Evolutionary conservation across 2,329 filamentous ascomycete species (phyloP), one percentile per base, ranked within the genome.

Genomic region (Clonostachys sp.): DNA sequence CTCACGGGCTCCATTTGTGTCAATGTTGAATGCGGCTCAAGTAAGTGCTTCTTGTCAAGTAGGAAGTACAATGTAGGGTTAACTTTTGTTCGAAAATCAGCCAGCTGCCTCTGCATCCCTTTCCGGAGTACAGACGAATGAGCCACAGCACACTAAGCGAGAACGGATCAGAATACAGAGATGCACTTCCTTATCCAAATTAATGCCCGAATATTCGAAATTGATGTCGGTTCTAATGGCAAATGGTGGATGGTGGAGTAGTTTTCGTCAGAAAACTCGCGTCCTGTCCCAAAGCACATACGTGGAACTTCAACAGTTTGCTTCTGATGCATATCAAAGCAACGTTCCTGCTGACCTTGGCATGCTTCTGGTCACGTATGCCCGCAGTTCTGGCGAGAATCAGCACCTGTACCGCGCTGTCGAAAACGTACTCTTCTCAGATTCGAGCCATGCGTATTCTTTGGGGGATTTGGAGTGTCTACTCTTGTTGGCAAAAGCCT

Each of bases 401-500:
- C 30, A n/a, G 16, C 43, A 47, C 13, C 14, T 67, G 41, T 62
- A 68, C 33, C 60, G 62, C 30, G 47, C 62, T 34, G 65, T 73
- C 10, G 67, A 73, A 41, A 56, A 59, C 20, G 64, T 65, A 54
- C 62, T 73, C 14, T 48, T 72, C 16, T 61, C 61, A 5, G 68
- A 72, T 45, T 64, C 71, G 45, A 62, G 67, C 41, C 68, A 66
- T 49, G 60, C 61, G 16, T 61, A 65, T 6, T 71, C 64, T 5
- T 50, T 71, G 5, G 66, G 70, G 44, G 71, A 71, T 12, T 59
- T 74, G 50, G 70, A 73, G 50, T 71, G 66, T 48, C 53, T 70
- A 24, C 61, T 73, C 34, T 45, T 73, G 12, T 64, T 69, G 48
- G 63, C 64, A 6, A 73, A 71, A 48, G 63, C 62, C 53, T 73